Percentiles rank a stretch among this genome's conserved stretches.
Evolutionary conservation across 2,329 filamentous ascomycete genomes (phyloP).

Genomic region (Lachnellula subtilissima): DNA sequence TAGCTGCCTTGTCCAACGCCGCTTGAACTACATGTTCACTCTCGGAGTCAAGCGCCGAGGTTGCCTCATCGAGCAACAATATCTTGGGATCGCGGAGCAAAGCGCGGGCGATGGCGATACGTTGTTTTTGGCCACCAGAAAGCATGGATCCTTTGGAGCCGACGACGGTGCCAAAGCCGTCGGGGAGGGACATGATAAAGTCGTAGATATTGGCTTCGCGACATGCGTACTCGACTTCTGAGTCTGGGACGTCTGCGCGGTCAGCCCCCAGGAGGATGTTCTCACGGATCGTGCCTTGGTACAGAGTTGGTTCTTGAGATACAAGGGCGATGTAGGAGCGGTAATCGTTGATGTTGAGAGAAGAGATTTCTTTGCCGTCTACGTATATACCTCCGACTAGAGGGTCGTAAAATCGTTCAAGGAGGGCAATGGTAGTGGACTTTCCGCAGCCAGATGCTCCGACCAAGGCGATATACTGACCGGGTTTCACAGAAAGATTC

Average conservation of each 20-base stretch:
- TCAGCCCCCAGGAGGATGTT: constrained; percentile 80
- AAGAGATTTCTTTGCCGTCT: constrained; percentile 76
- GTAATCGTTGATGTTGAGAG: constrained; percentile 81
- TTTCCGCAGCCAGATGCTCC: constrained; percentile 95
- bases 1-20: constrained; percentile 74
- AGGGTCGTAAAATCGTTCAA: constrained; percentile 94
- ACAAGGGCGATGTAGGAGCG: constrained; percentile 80
- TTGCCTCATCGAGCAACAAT: constrained; percentile 77
- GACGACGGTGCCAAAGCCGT: constrained; percentile 80
- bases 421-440: constrained; percentile 82
- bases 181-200: constrained; percentile 79
- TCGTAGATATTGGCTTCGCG: constrained; percentile 90
- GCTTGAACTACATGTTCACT: constrained; percentile 76
- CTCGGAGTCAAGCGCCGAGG: constrained; percentile 70
- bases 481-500: constrained; percentile 67
- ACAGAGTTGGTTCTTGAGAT: constrained; percentile 89
- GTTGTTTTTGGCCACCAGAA: constrained; percentile 90
- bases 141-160: constrained; percentile 82
- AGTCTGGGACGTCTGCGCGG: constrained; percentile 63
- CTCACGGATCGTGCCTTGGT: constrained; percentile 85
- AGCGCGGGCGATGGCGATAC: constrained; percentile 84
- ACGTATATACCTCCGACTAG: constrained; percentile 74
- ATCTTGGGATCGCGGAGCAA: constrained; percentile 88
- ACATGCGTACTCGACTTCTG: constrained; percentile 71
- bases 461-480: constrained; percentile 83